Conservation (phyloP, 768 basidiomycete genomes). For the Termitomyces eurrhizus region DNA sequence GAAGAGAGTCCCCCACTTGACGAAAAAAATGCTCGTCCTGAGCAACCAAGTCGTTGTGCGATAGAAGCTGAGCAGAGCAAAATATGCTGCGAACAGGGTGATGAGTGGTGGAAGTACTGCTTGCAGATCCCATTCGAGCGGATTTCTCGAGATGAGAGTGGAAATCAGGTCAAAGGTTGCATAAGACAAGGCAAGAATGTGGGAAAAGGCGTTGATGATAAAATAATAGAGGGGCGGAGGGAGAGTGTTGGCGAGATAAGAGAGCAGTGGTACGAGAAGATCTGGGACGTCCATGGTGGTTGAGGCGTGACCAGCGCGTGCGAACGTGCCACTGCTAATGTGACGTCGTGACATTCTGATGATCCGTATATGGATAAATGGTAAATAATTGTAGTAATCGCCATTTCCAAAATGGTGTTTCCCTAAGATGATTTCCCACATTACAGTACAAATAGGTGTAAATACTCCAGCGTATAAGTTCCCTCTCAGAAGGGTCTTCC, state of each 20-base stretch:
- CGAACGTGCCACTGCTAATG: background rate
- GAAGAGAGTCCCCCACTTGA: slow-evolving; percentile 74
- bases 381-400: background rate
- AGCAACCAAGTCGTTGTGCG: slow-evolving; percentile 76
- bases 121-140: slow-evolving; percentile 63
- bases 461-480: slow-evolving; percentile 27
- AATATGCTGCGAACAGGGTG: slow-evolving; percentile 66
- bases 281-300: slow-evolving; percentile 36
- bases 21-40: slow-evolving; percentile 59
- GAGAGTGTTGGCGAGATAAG: slow-evolving; percentile 49
- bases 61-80: slow-evolving; percentile 73
- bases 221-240: slow-evolving; percentile 55
- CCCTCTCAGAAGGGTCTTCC: slow-evolving; percentile 14
- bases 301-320: background rate
- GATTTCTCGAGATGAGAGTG: slow-evolving; percentile 46
- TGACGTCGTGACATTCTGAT: background rate
- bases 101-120: slow-evolving; percentile 71
- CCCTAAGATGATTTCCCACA: slow-evolving; percentile 7
- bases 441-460: slow-evolving; percentile 16
- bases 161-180: slow-evolving; percentile 45
- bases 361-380: background rate
- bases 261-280: slow-evolving; percentile 50
- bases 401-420: slow-evolving; percentile 5
- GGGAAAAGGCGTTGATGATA: slow-evolving; percentile 46
- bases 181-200: slow-evolving; percentile 46